Percentiles rank a stretch among this genome's conserved stretches.
These are phyloP conservation scores for Arthrocladium fulminans DNA, from an alignment of 2,329 filamentous ascomycete genomes.

Conservation along the genomic window DNA sequence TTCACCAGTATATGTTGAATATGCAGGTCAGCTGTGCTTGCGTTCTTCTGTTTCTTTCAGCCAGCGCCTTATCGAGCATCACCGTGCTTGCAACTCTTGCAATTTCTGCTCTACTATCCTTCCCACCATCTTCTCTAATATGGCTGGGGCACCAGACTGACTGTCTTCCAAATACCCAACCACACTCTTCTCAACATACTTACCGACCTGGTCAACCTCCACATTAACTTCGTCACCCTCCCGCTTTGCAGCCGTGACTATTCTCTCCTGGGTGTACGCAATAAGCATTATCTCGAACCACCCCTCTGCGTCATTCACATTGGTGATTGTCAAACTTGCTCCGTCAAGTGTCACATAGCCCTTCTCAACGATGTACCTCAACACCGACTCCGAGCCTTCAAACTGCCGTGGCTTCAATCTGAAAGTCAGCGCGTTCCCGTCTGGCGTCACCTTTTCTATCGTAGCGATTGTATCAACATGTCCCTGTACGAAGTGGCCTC, in stretches of 20 bases:
- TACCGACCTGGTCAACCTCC: conserved; percentile 78
- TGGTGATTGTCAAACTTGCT: conserved; percentile 84
- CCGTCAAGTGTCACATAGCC: conserved; percentile 92
- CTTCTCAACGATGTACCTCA: conserved; percentile 91
- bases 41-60: too few relatives aligned
- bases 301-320: conserved; percentile 67
- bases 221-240: conserved; percentile 77
- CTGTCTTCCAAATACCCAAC: conserved; percentile 59
- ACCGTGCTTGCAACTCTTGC: conserved; percentile 29
- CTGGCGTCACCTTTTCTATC: conserved; percentile 62
- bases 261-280: conserved; percentile 86
- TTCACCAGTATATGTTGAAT: too few relatives aligned
- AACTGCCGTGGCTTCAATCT: conserved; percentile 56
- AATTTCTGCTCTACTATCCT: conserved; percentile 65
- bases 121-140: conserved; percentile 64
- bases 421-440: conserved; percentile 86
- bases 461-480: conserved; percentile 86
- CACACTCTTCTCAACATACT: conserved; percentile 66
- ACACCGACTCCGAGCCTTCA: conserved; percentile 50
- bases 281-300: conserved; percentile 97
- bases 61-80: too few relatives aligned
- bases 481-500: conserved; percentile 95
- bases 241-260: conserved; percentile 72
- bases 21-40: too few relatives aligned
- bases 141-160: conserved; percentile 38